phyloP scores from a whole-genome alignment of 2,329 filamentous ascomycete species.

The Fusarium sp. region DNA sequence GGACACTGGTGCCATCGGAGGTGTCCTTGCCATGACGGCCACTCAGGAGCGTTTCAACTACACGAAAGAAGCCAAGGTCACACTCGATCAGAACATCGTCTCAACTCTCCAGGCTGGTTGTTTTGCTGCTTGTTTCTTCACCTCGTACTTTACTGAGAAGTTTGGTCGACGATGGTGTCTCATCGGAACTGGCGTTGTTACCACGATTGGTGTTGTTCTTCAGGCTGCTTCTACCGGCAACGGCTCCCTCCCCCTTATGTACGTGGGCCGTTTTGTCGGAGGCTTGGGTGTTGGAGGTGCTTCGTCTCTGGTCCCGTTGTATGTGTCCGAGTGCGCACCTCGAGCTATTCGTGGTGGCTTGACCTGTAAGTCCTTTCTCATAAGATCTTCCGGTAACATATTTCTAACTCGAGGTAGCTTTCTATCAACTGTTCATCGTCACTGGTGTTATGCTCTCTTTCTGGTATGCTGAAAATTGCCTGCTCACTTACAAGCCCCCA shows the following conservation, averaged over 20 bases:
- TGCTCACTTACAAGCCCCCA: not conserved
- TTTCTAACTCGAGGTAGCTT: slow-evolving; percentile 46
- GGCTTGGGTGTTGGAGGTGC: slow-evolving; percentile 65
- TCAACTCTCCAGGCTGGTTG: slow-evolving; percentile 78
- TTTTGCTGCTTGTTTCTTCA: slow-evolving; percentile 72
- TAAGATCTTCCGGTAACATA: not conserved
- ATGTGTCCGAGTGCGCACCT: slow-evolving; percentile 64
- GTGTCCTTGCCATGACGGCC: slow-evolving; percentile 70
- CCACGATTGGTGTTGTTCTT: slow-evolving; percentile 72
- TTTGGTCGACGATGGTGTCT: slow-evolving; percentile 69
- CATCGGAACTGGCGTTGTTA: slow-evolving; percentile 67
- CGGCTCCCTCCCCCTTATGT: slow-evolving; percentile 72
- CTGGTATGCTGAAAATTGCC: slow-evolving; percentile 50
- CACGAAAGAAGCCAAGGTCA: slow-evolving; percentile 54
- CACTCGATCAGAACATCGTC: slow-evolving; percentile 74
- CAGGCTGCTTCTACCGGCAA: slow-evolving; percentile 67
- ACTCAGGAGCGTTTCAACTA: slow-evolving; percentile 64
- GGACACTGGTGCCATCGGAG: slow-evolving; percentile 75
- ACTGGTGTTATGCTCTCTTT: slow-evolving; percentile 59
- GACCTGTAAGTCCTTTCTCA: slow-evolving; percentile 52
- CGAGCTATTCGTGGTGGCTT: slow-evolving; percentile 64
- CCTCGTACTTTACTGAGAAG: slow-evolving; percentile 65
- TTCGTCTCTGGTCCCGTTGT: slow-evolving; percentile 59
- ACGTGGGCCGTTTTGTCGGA: slow-evolving; percentile 70
- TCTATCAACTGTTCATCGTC: slow-evolving; percentile 65